Conservation (phyloP, 768 basidiomycete species). For the Tricholoma matsutake region DNA sequence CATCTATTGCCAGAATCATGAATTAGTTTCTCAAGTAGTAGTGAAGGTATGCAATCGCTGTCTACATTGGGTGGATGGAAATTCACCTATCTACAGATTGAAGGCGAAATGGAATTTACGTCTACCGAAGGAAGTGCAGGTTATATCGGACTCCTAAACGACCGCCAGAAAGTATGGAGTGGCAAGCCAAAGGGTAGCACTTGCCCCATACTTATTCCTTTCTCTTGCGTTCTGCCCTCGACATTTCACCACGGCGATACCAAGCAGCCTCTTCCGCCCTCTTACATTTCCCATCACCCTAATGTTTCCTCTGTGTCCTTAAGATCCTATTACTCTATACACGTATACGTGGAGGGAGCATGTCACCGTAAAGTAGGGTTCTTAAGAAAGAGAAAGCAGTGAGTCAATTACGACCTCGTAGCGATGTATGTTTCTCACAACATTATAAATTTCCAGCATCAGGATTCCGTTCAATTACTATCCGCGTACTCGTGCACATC, state of each 20-base stretch:
- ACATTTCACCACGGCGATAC: conserved; percentile 38
- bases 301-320: conserved; percentile 37
- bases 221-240: conserved; percentile 43
- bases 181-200: conserved; percentile 7
- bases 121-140: conserved; percentile 37
- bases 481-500: conserved; percentile 53
- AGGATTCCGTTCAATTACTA: conserved; percentile 47
- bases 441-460: conserved; percentile 31
- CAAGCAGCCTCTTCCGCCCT: conserved; percentile 44
- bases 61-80: neutral
- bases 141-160: conserved; percentile 29
- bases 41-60: conserved; percentile 37
- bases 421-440: conserved; percentile 6
- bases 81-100: conserved; percentile 29
- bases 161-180: conserved; percentile 35
- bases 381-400: conserved; percentile 48
- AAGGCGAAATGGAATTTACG: conserved; percentile 39
- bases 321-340: conserved; percentile 44
- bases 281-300: conserved; percentile 33
- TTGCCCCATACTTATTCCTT: conserved; percentile 36
- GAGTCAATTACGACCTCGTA: conserved; percentile 8
- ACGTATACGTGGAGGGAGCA: conserved; percentile 36
- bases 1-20: conserved; percentile 37
- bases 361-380: conserved; percentile 39
- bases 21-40: conserved; percentile 38